These are phyloP conservation scores for Linum tenue DNA, from an alignment of 345 rosid species.

Conservation along the genomic window DNA sequence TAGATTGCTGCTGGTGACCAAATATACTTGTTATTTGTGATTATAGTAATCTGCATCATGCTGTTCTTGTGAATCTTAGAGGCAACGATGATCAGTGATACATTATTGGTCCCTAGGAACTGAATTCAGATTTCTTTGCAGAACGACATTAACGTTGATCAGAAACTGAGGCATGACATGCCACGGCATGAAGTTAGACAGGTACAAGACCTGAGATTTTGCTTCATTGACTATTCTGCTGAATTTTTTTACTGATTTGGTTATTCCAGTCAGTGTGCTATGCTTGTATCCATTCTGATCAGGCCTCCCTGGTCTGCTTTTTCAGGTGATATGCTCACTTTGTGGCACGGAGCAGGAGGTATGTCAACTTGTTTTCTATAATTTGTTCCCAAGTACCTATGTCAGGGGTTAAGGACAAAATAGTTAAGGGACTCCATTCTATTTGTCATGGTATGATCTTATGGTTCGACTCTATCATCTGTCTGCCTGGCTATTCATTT, in stretches of 20 bases:
- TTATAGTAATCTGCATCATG: too few species aligned
- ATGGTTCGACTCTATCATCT: neutral
- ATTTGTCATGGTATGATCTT: too few species aligned
- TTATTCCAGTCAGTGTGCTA: neutral
- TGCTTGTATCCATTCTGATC: neutral
- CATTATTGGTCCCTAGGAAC: too few species aligned
- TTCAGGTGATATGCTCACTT: conserved; percentile 63
- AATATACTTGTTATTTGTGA: neutral
- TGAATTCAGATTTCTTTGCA: conserved; percentile 13
- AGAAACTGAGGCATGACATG: conserved; percentile 59
- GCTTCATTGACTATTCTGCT: conserved; percentile 1
- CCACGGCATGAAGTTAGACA: conserved; percentile 62
- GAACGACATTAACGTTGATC: conserved; percentile 55
- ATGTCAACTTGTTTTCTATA: conserved; percentile 11
- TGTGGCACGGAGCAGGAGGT: conserved; percentile 91
- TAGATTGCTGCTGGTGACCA: neutral
- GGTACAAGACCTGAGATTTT: conserved; percentile 22
- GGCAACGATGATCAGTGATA: too few species aligned
- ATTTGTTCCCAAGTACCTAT: too few species aligned
- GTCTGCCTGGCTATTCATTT: neutral
- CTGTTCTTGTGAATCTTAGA: too few species aligned
- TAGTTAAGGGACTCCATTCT: too few species aligned
- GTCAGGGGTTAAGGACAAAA: too few species aligned
- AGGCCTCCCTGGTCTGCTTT: neutral
- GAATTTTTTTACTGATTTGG: neutral